These are phyloP conservation scores for Talaromyces sp. DNA, from an alignment of 2,329 filamentous ascomycete species.

Conservation along the genomic window DNA sequence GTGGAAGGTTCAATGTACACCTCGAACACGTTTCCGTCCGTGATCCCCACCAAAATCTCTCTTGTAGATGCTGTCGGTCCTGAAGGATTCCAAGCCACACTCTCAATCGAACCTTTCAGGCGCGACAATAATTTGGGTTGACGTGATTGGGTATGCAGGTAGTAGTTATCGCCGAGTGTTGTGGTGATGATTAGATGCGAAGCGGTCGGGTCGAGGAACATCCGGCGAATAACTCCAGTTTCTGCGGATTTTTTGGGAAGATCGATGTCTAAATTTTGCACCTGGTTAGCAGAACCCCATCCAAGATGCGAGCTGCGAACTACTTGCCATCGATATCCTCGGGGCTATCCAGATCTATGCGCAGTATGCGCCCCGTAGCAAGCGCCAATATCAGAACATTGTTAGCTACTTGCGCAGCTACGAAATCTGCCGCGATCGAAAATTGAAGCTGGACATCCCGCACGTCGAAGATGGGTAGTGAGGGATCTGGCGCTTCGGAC, in stretches of 20 bases:
- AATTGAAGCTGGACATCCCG: constrained; percentile 91
- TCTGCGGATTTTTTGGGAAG: constrained; percentile 89
- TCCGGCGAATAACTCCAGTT: constrained; percentile 83
- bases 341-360: constrained; percentile 88
- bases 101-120: constrained; percentile 85
- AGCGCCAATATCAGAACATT: constrained; percentile 92
- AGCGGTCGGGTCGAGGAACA: constrained; percentile 96
- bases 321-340: constrained; percentile 86
- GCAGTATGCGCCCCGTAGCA: constrained; percentile 83
- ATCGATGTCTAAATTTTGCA: constrained; percentile 70
- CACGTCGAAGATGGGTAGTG: constrained; percentile 88
- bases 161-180: constrained; percentile 90
- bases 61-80: constrained; percentile 88
- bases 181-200: constrained; percentile 92
- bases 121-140: constrained; percentile 76
- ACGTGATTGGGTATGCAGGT: constrained; percentile 90
- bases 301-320: not conserved
- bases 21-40: constrained; percentile 95
- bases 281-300: not conserved
- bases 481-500: constrained; percentile 54
- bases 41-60: constrained; percentile 84
- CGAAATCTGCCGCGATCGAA: constrained; percentile 89
- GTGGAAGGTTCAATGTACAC: constrained; percentile 89
- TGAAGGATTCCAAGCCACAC: constrained; percentile 90
- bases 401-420: constrained; percentile 93